Evolutionary conservation across 768 basidiomycete species (phyloP).

Genomic region (Boletus rubropictus): DNA sequence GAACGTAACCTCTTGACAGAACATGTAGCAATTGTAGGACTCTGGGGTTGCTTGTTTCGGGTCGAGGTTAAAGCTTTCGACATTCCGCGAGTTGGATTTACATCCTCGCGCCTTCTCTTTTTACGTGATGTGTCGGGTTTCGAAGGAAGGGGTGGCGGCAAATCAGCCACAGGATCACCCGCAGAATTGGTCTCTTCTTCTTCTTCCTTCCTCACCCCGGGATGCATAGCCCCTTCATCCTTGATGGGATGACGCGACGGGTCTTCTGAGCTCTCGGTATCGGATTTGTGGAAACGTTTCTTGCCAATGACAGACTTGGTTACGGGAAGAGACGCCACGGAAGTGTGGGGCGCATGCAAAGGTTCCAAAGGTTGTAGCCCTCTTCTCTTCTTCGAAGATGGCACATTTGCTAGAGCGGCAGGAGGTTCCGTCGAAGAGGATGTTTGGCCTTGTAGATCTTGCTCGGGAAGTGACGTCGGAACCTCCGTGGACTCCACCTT

Average conservation of each 20-base stretch:
- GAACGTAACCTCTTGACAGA: constrained; percentile 39
- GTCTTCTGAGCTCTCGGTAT: constrained; percentile 23
- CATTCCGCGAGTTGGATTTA: constrained; percentile 19
- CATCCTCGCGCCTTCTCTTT: constrained; percentile 42
- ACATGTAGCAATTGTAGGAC: constrained; percentile 29
- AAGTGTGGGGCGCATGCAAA: constrained; percentile 3
- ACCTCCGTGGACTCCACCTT: constrained; percentile 34
- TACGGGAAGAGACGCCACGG: constrained; percentile 1
- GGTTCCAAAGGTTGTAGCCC: not conserved
- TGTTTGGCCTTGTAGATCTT: constrained; percentile 33
- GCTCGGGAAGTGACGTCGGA: constrained; percentile 58
- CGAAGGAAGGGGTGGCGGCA: constrained; percentile 26
- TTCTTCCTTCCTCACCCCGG: constrained; percentile 26
- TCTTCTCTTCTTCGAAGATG: constrained; percentile 5
- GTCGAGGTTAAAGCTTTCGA: constrained; percentile 25
- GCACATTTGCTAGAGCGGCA: not conserved
- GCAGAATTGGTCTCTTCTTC: constrained; percentile 38
- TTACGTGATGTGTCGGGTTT: constrained; percentile 31
- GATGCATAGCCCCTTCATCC: constrained; percentile 24
- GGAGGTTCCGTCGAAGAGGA: constrained; percentile 8
- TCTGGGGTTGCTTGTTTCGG: constrained; percentile 23
- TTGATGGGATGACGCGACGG: constrained; percentile 16
- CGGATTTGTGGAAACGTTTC: constrained; percentile 23
- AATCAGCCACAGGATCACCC: constrained; percentile 35
- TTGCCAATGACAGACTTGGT: constrained; percentile 9